These are phyloP conservation scores for Aspergillus campestris DNA, from an alignment of 495 filamentous ascomycete genomes.

Conservation along the genomic window DNA sequence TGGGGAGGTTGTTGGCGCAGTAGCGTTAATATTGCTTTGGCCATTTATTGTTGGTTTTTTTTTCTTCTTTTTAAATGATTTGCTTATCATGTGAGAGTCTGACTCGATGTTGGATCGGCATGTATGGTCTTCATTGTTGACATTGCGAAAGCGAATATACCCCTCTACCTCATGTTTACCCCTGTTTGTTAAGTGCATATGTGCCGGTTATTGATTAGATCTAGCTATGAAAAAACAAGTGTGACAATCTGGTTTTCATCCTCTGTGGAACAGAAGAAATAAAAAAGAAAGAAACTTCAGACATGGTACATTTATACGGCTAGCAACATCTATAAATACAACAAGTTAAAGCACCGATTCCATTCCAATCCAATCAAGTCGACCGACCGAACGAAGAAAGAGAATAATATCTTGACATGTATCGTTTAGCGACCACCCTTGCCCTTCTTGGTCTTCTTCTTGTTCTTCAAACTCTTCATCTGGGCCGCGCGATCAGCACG, in stretches of 20 bases:
- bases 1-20: constrained; percentile 68
- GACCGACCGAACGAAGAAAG: not conserved
- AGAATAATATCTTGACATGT: not conserved
- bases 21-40: constrained; percentile 13
- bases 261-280: too few species aligned
- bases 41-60: not conserved
- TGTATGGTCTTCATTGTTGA: not conserved
- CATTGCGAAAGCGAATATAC: not conserved
- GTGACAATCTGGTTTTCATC: too few species aligned
- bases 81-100: not conserved
- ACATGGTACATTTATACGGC: not conserved
- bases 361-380: too few species aligned
- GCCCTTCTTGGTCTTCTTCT: constrained; percentile 41
- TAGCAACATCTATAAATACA: too few species aligned
- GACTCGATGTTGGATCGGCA: too few species aligned
- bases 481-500: constrained; percentile 45
- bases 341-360: too few species aligned
- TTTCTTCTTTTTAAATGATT: not conserved
- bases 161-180: not conserved
- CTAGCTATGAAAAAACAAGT: too few species aligned
- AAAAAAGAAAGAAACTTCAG: not conserved
- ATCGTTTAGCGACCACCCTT: constrained; percentile 27
- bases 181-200: too few species aligned
- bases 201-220: too few species aligned
- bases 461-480: constrained; percentile 50